A percentile compares a stretch with the other conserved stretches of the same genome.
Evolutionary conservation across 306 rosid species (phyloP).

Genomic region (Cucumis hystrix): DNA sequence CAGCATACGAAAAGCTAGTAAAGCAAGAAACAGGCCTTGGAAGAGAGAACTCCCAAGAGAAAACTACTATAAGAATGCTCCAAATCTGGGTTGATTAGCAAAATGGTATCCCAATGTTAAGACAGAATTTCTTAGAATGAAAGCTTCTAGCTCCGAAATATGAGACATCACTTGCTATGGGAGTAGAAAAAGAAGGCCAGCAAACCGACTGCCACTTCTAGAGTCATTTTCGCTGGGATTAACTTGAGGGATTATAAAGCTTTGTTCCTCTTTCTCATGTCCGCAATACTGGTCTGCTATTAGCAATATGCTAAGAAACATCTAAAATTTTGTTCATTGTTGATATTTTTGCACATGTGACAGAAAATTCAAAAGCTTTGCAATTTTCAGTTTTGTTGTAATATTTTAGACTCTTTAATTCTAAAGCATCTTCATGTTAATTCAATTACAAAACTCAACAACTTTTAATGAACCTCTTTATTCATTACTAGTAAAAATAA

Average conservation of each 20-base stretch:
- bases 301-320: too few species aligned
- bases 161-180: not conserved
- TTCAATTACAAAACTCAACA: too few species aligned
- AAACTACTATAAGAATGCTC: not conserved
- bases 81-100: not conserved
- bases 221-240: not conserved
- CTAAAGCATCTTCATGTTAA: too few species aligned
- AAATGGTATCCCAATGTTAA: not conserved
- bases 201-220: not conserved
- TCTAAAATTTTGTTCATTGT: too few species aligned
- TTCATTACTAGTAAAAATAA: too few species aligned
- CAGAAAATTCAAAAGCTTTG: too few species aligned
- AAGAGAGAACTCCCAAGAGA: not conserved
- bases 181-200: not conserved
- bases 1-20: not conserved
- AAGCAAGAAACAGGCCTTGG: not conserved
- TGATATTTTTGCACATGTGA: too few species aligned
- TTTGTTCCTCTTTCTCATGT: too few species aligned
- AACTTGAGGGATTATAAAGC: not conserved
- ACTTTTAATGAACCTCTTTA: too few species aligned
- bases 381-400: too few species aligned
- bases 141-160: not conserved
- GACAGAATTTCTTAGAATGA: not conserved
- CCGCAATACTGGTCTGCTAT: too few species aligned
- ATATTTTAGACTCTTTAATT: too few species aligned